phyloP scores from a whole-genome alignment of 1,139 yeast genomes.

The Taphrina confusa region DNA sequence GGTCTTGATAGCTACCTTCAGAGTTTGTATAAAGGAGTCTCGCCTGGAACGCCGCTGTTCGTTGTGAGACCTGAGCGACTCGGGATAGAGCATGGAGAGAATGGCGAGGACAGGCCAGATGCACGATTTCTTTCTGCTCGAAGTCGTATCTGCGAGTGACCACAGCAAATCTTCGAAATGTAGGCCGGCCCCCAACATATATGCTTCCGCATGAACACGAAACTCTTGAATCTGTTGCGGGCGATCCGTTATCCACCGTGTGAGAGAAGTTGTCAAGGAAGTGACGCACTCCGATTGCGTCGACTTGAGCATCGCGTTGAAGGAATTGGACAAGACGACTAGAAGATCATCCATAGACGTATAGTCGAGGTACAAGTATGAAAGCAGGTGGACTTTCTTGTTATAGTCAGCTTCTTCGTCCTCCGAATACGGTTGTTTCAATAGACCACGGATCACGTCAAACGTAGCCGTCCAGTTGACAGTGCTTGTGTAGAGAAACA shows the following conservation, averaged over 20 bases:
- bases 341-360: not conserved
- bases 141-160: not conserved
- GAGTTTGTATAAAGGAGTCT: not conserved
- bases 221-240: not conserved
- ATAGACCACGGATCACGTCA: not conserved
- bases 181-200: not conserved
- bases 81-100: not conserved
- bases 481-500: not conserved
- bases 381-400: not conserved
- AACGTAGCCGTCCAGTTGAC: conserved; percentile 8
- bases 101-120: conserved; percentile 18
- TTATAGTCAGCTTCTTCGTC: conserved; percentile 14
- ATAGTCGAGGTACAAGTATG: not conserved
- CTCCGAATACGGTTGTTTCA: conserved; percentile 8
- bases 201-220: not conserved
- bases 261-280: not conserved
- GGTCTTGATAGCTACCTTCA: not conserved
- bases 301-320: conserved; percentile 7
- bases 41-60: not conserved
- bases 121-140: not conserved
- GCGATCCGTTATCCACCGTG: not conserved
- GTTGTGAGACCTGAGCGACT: not conserved
- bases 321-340: not conserved
- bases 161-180: not conserved
- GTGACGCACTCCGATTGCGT: not conserved